A percentile compares a stretch with the other conserved stretches of the same genome.
phyloP scores from a whole-genome alignment of 73 alveolate species.

The Paramecium caudatum region DNA sequence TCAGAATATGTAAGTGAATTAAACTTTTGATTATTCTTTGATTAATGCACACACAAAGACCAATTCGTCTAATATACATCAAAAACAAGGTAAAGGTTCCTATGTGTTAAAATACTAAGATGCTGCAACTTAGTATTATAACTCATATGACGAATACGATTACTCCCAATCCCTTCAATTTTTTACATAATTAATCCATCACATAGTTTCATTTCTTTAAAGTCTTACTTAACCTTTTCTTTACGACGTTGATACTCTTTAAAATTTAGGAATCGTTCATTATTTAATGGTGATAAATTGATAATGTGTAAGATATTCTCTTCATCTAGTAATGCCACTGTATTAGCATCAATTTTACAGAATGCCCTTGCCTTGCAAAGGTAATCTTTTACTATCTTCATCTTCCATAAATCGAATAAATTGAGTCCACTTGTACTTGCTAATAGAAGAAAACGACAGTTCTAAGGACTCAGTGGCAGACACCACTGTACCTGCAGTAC shows the following conservation, averaged over 20 bases:
- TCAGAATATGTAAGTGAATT: neutral
- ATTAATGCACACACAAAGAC: neutral
- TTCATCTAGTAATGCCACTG: neutral
- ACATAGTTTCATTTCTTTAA: constrained; percentile 15
- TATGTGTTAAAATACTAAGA: neutral
- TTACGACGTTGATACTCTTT: neutral
- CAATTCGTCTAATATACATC: neutral
- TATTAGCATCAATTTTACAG: constrained; percentile 25
- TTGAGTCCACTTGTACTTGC: neutral
- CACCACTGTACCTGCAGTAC: neutral
- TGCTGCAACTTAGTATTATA: neutral
- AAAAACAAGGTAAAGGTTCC: constrained; percentile 16
- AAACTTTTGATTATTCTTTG: constrained; percentile 14
- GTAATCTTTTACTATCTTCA: constrained; percentile 21
- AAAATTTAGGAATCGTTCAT: neutral
- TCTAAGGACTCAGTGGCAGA: neutral
- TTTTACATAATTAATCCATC: constrained; percentile 14
- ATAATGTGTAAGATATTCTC: constrained; percentile 21
- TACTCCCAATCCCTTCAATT: neutral
- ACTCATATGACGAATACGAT: constrained; percentile 5
- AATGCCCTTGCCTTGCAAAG: neutral
- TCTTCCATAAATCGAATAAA: constrained; percentile 54
- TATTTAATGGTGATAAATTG: constrained; percentile 25
- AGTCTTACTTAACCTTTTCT: neutral
- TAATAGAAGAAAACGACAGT: constrained; percentile 28